These are phyloP conservation scores for Brasenia schreberi DNA, from an alignment of 164 flowering plant genomes.

Conservation along the genomic window DNA sequence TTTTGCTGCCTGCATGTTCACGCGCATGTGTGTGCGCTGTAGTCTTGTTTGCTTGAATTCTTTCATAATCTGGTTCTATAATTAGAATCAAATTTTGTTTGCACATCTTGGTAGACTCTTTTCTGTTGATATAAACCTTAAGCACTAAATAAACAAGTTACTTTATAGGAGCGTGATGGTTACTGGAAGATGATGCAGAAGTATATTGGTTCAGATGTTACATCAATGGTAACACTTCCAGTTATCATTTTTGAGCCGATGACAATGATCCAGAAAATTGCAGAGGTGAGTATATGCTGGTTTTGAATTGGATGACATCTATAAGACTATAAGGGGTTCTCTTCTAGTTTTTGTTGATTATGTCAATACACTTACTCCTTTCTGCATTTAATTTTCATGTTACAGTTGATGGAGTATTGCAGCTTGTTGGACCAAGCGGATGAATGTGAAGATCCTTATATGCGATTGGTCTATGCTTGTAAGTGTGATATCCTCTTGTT, in stretches of 20 bases:
- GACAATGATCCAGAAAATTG: conserved; percentile 76
- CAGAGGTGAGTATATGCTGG: conserved; percentile 37
- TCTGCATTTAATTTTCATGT: conserved; percentile 1
- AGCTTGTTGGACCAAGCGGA: conserved; percentile 56
- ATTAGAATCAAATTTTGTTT: too few species aligned
- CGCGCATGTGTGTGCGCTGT: too few species aligned
- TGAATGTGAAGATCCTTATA: conserved; percentile 64
- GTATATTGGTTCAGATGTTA: conserved; percentile 59
- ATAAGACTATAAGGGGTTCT: background rate
- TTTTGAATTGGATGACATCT: background rate
- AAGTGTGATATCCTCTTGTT: conserved; percentile 7
- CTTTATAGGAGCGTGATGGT: conserved; percentile 47
- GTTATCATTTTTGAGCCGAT: conserved; percentile 71
- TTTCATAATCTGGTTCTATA: too few species aligned
- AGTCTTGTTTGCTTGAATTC: too few species aligned
- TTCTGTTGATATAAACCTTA: background rate
- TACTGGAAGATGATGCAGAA: conserved; percentile 76
- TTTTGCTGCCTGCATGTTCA: too few species aligned
- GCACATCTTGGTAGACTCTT: background rate
- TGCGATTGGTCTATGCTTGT: conserved; percentile 68
- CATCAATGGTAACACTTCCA: conserved; percentile 76
- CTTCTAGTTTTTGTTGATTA: background rate
- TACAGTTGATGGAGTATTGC: conserved; percentile 68
- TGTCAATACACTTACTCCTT: background rate
- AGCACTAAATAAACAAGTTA: background rate